Base-by-base conservation (phyloP, 2,329 filamentous ascomycete species). In the Aspergillus sp. region DNA sequence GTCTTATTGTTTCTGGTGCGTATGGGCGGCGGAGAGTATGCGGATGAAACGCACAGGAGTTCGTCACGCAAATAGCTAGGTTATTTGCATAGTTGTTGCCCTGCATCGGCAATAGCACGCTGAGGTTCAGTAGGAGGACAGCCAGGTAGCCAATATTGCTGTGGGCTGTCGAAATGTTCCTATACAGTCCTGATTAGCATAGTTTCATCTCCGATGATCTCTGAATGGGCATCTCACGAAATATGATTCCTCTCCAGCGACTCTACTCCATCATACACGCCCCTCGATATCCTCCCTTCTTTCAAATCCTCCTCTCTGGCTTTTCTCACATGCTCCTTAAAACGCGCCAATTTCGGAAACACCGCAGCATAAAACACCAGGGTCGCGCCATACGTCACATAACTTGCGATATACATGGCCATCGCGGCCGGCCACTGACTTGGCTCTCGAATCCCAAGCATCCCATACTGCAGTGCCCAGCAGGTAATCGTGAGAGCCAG, bases 341-440 rank as follows among this genome's bases (percentile, higher is more conserved):
- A 78, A 49, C 76, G 69, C 30, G 77, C 76, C 5, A 80, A 66
- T 23, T 76, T 67, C 31, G 78, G 77, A 52, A 80, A 80, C 1
- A 79, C 65, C 4, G 78, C 77, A 6, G 76, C 77, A 62, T 79
- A 80, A 55, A 80, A 80, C 0, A 80, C 77, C n/a, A 80, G 56
- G 0, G 76, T 79, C 11, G 76, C 75, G 1, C 77, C 74, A 57
- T 80, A 80, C 47, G 76, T 69, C 52, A 79, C 71, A 60, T 79
- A 80, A 19, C 76, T 69, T 22, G 78, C 71, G 9, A 80, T 73
- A 54, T 79, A 80, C 59, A 80, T 62, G 0, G 68, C 74, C 78
- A 80, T 80, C 1, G 76, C 77, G 2, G 72, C 67, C 1, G 75
- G 76, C 78, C 78, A 80, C 58, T 80, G 77, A 22, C 63, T 71